Base-by-base conservation (phyloP, 352 stramenopile species). In the Saprolegnia diclina region DNA sequence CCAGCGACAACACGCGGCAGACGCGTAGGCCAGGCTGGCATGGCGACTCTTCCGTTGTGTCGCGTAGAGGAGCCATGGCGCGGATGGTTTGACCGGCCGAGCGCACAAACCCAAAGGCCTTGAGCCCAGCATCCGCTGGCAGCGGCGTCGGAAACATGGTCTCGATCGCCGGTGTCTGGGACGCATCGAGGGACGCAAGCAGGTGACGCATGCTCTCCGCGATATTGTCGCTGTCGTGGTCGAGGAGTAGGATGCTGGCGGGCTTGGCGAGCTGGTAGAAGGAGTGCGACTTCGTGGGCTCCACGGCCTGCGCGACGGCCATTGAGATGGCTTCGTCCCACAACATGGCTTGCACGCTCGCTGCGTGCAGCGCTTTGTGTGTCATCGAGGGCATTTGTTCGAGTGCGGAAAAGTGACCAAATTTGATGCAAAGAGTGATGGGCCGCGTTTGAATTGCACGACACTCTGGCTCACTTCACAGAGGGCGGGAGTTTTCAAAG, bases 301-400 rank as follows among this genome's bases (percentile, higher is more conserved):
- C 24, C 11, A 59, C 19, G 24, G 1, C 52, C 35, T 59, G 13
- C 24, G 52, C 52, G 11, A 59, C 11, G 3, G 52, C 24, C 52
- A 59, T 59, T 7, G 52, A 59, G 24, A 59, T 42, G 35, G 52
- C 19, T 59, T 59, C 52, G 35, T 59, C 52, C 52, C 52, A 59
- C 35, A 19, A 9, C 13, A 59, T 16, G 13, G 52, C 52, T 11
- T 59, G 24, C 52, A 11, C 52, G 3, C 11, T 21, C 52, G 52
- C 35, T 21, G 3, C 35, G 52, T 59, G 11, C 52, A 59, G 35
- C 13, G 29, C 29, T 35, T 59, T 9, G 52, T 2, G 11, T 4
- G 24, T 59, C 52, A 59, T 59, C 19, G 7, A 14, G 42, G 42
- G 11, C 18, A 48, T 48, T 14, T n/a, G 42, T 1, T 14, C 13